phyloP scores from a whole-genome alignment of 2,329 filamentous ascomycete species.

The Aspergillus calidoustus region DNA sequence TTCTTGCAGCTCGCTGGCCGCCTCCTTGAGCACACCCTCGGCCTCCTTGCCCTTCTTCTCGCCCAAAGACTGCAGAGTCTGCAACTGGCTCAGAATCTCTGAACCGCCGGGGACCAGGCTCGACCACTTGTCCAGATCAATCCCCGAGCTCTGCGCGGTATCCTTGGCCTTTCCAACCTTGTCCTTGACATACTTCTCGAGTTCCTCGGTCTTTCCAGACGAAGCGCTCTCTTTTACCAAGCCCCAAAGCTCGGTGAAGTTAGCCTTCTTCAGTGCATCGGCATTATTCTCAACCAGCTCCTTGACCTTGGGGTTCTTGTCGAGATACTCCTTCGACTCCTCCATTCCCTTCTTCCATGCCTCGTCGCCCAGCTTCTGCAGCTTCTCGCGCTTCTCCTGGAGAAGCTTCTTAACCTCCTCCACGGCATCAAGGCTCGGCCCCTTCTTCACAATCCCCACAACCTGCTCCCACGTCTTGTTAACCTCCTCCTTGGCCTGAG shows the following conservation, averaged over 20 bases:
- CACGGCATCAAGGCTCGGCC: slow-evolving; percentile 58
- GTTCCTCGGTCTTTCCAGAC: slow-evolving; percentile 62
- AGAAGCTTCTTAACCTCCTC: slow-evolving; percentile 64
- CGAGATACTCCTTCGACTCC: slow-evolving; percentile 71
- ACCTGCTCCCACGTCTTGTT: slow-evolving; percentile 73
- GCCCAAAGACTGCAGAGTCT: slow-evolving; percentile 67
- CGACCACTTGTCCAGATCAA: slow-evolving; percentile 65
- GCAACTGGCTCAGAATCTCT: slow-evolving; percentile 68
- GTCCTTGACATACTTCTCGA: slow-evolving; percentile 66
- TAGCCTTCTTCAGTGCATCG: slow-evolving; percentile 69
- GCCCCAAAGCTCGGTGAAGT: slow-evolving; percentile 66
- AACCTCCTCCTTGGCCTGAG: slow-evolving; percentile 76
- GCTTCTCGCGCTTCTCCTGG: slow-evolving; percentile 70
- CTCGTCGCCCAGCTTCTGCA: slow-evolving; percentile 71
- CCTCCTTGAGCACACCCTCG: slow-evolving; percentile 69
- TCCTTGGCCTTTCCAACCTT: slow-evolving; percentile 63
- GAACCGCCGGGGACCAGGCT: slow-evolving; percentile 67
- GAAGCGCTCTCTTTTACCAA: slow-evolving; percentile 65
- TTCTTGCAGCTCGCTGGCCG: slow-evolving; percentile 50
- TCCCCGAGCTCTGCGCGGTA: slow-evolving; percentile 44
- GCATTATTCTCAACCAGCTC: slow-evolving; percentile 73
- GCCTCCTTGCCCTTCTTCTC: slow-evolving; percentile 72
- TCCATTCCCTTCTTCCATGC: slow-evolving; percentile 74
- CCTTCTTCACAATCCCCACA: slow-evolving; percentile 65
- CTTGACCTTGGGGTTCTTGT: slow-evolving; percentile 78